Conservation (phyloP, 306 rosid species). For the Vicia villosa region DNA sequence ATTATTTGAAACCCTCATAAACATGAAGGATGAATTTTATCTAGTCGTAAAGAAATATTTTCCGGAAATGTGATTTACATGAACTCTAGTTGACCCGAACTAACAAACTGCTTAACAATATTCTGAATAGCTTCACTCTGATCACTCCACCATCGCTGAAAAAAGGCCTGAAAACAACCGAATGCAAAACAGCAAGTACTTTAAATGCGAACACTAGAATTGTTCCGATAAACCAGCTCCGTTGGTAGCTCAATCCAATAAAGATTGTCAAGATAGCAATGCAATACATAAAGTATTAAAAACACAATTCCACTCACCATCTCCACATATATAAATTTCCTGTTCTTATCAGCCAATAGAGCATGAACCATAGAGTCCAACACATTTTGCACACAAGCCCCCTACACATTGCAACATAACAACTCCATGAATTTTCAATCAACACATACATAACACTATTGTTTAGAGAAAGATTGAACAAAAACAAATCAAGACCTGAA, state of each 20-base stretch:
- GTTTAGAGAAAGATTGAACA: background rate
- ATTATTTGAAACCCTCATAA: slow-evolving; percentile 28
- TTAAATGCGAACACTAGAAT: too few species aligned
- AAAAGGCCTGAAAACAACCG: slow-evolving; percentile 62
- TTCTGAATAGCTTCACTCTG: slow-evolving; percentile 63
- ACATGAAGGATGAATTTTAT: slow-evolving; percentile 5
- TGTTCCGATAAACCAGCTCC: too few species aligned
- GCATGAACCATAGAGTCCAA: slow-evolving; percentile 70
- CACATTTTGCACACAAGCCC: slow-evolving; percentile 84
- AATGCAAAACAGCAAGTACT: too few species aligned
- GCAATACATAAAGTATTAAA: background rate
- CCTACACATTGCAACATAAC: slow-evolving; percentile 40
- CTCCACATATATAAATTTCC: slow-evolving; percentile 82
- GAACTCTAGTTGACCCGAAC: slow-evolving; percentile 79
- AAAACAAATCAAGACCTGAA: slow-evolving; percentile 50
- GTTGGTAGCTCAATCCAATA: background rate
- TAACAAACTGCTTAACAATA: slow-evolving; percentile 59
- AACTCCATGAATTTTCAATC: slow-evolving; percentile 22
- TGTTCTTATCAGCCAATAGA: slow-evolving; percentile 72
- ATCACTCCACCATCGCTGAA: slow-evolving; percentile 86
- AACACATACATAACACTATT: background rate
- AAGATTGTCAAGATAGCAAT: slow-evolving; percentile 11
- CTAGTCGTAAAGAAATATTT: slow-evolving; percentile 10
- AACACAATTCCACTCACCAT: slow-evolving; percentile 41
- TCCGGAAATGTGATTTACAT: slow-evolving; percentile 50